phyloP scores from a whole-genome alignment of 2,329 filamentous ascomycete genomes.

The Chaetomiaceae sp. region DNA sequence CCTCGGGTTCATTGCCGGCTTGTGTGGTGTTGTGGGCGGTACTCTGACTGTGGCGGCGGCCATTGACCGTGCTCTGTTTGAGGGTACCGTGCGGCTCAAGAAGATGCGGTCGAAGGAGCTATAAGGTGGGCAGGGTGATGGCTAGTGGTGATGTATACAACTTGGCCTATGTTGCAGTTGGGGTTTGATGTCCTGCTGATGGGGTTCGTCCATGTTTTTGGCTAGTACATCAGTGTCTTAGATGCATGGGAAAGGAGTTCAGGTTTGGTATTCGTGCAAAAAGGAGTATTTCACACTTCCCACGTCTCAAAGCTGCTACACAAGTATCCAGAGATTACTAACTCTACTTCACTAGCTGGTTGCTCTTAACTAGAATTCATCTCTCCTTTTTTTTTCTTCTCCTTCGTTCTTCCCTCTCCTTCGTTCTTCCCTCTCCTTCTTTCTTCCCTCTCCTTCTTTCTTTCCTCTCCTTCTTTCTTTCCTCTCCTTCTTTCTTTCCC shows the following conservation, averaged over 20 bases:
- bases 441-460: too few species aligned
- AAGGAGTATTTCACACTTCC: background rate
- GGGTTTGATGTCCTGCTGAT: slow-evolving; percentile 14
- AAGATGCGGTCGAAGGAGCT: slow-evolving; percentile 71
- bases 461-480: too few species aligned
- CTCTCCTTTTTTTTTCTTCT: too few species aligned
- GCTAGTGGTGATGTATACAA: background rate
- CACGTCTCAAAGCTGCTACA: background rate
- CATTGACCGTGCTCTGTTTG: slow-evolving; percentile 84
- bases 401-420: too few species aligned
- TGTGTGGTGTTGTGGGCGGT: slow-evolving; percentile 91
- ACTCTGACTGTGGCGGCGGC: slow-evolving; percentile 94
- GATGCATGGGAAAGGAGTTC: slow-evolving; percentile 19
- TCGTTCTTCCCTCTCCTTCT: too few species aligned
- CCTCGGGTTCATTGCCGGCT: slow-evolving; percentile 83
- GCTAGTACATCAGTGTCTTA: slow-evolving; percentile 8
- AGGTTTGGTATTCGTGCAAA: background rate
- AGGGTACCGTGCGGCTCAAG: slow-evolving; percentile 78
- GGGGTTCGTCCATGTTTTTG: slow-evolving; percentile 7
- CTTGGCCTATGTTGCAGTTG: background rate
- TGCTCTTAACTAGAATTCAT: too few species aligned
- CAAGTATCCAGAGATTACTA: too few species aligned
- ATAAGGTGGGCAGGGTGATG: slow-evolving; percentile 7
- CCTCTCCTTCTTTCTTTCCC: too few species aligned
- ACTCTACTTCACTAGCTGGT: too few species aligned